Conservation (phyloP, 2,329 filamentous ascomycete genomes). For the Paracoccidioides lutzii region DNA sequence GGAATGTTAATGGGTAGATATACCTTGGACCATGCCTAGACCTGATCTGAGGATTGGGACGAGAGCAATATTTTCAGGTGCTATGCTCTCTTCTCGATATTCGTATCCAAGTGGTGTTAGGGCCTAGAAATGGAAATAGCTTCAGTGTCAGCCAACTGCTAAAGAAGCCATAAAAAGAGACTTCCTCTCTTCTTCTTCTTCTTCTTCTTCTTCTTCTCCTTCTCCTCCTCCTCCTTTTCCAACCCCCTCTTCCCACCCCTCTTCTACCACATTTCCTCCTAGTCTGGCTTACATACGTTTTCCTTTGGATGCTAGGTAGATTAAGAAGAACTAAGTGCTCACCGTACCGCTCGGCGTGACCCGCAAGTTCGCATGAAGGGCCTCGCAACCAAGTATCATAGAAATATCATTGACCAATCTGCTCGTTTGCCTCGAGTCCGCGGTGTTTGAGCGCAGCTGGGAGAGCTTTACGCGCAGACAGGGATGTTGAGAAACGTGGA, state of each 20-base stretch:
- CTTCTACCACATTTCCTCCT: conserved; percentile 2
- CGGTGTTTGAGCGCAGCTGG: conserved; percentile 63
- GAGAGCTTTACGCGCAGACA: conserved; percentile 81
- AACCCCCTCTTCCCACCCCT: neutral
- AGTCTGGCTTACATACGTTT: neutral
- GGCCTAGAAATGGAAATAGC: conserved; percentile 40
- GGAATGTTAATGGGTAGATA: conserved; percentile 9
- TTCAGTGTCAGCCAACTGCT: neutral
- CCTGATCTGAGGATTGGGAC: conserved; percentile 90
- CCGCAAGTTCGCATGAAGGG: conserved; percentile 52
- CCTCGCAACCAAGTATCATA: conserved; percentile 69
- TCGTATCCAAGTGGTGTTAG: conserved; percentile 64
- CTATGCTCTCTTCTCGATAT: conserved; percentile 53
- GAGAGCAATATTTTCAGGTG: conserved; percentile 58
- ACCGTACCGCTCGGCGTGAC: conserved; percentile 51
- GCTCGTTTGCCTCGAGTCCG: conserved; percentile 64
- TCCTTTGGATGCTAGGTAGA: neutral
- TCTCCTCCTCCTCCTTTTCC: neutral
- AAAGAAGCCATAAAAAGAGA: neutral
- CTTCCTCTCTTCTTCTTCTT: neutral
- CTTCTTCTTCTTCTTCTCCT: neutral
- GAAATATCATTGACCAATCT: conserved; percentile 74
- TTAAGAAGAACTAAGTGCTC: conserved; percentile 20
- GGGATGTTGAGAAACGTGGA: conserved; percentile 72
- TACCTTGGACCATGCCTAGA: conserved; percentile 78